These are phyloP conservation scores for Scenedesmus sp. DNA, from an alignment of 163 green algal genomes.

Conservation along the genomic window DNA sequence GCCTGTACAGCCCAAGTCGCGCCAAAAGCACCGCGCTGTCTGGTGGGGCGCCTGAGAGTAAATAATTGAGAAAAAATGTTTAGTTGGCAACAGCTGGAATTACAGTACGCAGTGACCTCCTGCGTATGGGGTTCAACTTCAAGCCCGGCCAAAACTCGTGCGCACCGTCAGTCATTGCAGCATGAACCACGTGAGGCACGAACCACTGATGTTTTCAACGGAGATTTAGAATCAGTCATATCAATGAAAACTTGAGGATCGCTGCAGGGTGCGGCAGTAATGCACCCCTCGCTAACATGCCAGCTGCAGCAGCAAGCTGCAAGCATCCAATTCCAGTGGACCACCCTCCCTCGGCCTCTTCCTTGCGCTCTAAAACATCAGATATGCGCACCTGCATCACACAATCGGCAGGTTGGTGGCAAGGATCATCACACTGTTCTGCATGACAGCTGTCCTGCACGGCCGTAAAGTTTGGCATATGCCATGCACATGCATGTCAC, in stretches of 20 bases:
- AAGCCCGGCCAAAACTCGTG: background rate
- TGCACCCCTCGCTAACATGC: no score
- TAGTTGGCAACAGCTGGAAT: background rate
- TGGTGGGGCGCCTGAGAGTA: background rate
- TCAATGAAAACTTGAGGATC: no score
- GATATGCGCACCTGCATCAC: no score
- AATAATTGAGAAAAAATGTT: background rate
- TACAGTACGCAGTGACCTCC: background rate
- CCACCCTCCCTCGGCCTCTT: no score
- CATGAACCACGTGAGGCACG: background rate
- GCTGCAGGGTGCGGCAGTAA: background rate
- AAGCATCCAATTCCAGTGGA: no score
- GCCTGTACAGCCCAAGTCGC: conserved; percentile 9
- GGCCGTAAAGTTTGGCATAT: no score
- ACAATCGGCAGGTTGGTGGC: no score
- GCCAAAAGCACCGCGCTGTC: background rate
- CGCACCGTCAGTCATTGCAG: background rate
- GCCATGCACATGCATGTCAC: no score
- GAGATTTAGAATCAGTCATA: no score
- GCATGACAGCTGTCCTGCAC: no score
- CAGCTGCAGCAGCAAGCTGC: background rate
- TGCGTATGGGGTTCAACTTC: background rate
- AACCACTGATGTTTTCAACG: background rate
- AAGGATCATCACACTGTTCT: no score
- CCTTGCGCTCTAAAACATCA: no score